A percentile compares a stretch with the other conserved stretches of the same genome.
Evolutionary conservation across 495 filamentous ascomycete genomes (phyloP).

Genomic region (Annulohypoxylon stygium): DNA sequence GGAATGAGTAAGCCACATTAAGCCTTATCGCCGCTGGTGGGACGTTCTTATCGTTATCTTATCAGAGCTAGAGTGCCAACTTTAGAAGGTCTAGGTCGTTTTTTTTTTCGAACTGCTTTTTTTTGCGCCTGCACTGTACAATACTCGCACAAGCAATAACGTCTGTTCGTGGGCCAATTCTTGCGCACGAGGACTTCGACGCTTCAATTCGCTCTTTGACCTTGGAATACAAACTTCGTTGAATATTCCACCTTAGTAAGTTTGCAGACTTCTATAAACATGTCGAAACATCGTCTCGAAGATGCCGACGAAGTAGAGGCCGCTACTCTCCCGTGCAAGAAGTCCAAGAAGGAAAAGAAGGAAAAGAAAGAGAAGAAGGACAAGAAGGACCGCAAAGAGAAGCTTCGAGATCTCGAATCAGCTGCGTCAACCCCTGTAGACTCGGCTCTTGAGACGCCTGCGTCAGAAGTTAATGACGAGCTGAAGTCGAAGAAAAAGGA

Average conservation of each 20-base stretch:
- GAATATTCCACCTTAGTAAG: not conserved
- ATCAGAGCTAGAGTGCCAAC: not conserved
- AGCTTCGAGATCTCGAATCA: conserved; percentile 17
- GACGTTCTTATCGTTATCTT: conserved; percentile 9
- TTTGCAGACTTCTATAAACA: conserved; percentile 9
- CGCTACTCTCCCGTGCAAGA: conserved; percentile 46
- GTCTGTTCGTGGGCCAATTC: not conserved
- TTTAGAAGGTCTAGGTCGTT: not conserved
- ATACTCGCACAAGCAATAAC: not conserved
- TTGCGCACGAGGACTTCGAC: not conserved
- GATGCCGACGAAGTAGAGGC: conserved; percentile 50
- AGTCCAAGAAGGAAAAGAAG: conserved; percentile 55
- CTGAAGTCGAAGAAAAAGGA: conserved; percentile 31
- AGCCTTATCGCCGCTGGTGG: conserved; percentile 1
- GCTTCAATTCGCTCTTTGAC: not conserved
- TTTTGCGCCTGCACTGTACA: not conserved
- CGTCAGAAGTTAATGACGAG: conserved; percentile 25
- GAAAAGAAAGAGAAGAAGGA: conserved; percentile 48
- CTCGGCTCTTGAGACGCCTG: conserved; percentile 9
- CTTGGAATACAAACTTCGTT: not conserved
- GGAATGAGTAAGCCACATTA: not conserved
- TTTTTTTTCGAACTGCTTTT: conserved; percentile 1
- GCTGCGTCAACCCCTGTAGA: conserved; percentile 11
- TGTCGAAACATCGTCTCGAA: conserved; percentile 52
- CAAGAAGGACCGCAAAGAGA: conserved; percentile 49